A percentile compares a stretch with the other conserved stretches of the same genome.
phyloP scores from a whole-genome alignment of 2,329 filamentous ascomycete species.

The Zasmidium angulare region DNA sequence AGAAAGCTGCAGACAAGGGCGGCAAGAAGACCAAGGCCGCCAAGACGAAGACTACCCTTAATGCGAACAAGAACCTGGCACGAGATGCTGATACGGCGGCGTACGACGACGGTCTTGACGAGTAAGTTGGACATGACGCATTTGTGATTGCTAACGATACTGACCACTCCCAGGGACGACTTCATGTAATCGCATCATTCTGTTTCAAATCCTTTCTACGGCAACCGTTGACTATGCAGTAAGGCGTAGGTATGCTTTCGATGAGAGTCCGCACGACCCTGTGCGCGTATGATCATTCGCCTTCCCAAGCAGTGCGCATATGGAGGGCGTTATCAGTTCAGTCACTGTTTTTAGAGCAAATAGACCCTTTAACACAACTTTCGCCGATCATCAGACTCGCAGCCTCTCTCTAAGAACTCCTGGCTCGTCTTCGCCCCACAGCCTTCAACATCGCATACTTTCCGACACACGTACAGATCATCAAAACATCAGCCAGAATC shows the following conservation, averaged over 20 bases:
- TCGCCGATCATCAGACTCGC: too few relatives aligned
- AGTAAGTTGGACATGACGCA: constrained; percentile 58
- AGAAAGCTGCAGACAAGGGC: constrained; percentile 90
- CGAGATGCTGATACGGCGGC: constrained; percentile 66
- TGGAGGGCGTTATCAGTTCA: not conserved
- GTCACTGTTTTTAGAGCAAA: not conserved
- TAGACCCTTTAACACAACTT: not conserved
- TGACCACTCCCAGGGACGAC: constrained; percentile 10
- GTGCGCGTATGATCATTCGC: not conserved
- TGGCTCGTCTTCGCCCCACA: not conserved
- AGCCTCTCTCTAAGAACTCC: not conserved
- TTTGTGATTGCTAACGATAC: not conserved
- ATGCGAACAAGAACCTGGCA: constrained; percentile 60
- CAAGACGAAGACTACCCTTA: constrained; percentile 88
- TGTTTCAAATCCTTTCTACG: not conserved
- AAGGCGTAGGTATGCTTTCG: not conserved
- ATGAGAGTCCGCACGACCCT: not conserved
- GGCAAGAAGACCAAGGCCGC: constrained; percentile 96
- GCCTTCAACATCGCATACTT: too few relatives aligned
- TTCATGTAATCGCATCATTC: constrained; percentile 13
- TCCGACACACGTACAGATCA: too few relatives aligned
- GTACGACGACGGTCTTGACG: constrained; percentile 79
- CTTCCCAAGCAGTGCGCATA: too few relatives aligned
- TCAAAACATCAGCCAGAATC: too few relatives aligned
- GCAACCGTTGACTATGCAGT: not conserved